Evolutionary conservation across 163 green algal species (phyloP), one percentile per base, ranked within the genome.

Genomic region (Trebouxiophyceae sp.): DNA sequence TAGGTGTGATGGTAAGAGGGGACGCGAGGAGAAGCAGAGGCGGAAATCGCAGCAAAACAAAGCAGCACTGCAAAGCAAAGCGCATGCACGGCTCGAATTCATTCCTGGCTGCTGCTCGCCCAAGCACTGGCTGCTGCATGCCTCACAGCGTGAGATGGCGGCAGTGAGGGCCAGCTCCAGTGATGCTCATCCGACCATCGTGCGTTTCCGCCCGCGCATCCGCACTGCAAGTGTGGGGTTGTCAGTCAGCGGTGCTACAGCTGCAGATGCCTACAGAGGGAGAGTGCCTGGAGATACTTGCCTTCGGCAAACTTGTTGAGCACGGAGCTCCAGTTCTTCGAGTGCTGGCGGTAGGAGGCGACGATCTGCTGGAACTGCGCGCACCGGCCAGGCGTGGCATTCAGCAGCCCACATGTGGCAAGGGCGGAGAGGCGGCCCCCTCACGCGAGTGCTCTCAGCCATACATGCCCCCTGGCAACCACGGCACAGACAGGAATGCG

Each of bases 281-380:
- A 57, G 6, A 57, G 26, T 57, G 16, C 23, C 22, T 12, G 23
- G 47, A 57, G 23, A 28, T 57, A 28, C 62, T 27, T 27, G 82
- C 79, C 84, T 68, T 95, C 87, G 4, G 83, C 81, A 72, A 95
- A 91, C 61, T 84, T 87, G 64, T 96, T 96, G 39, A 91, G 74
- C 1, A 78, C 85, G 33, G 82, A 56, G 54, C 80, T 86, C 86
- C 88, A 95, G 2, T 84, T 47, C 39, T 76, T 76, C 0, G 82
- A 90, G 23, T 68, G 32, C 22, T 80, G 65, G 23, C 85, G 77
- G 77, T 97, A 97, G 2, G 78, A 75, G 16, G 73, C 74, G 63
- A 96, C 68, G 0, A 95, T 66, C 19, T 67, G 30, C 0, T 84
- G 72, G 71, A 95, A 96, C 77, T 89, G 77, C 66, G 76, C 24